phyloP scores from a whole-genome alignment of 345 rosid genomes.

The Citrus hindsii region DNA sequence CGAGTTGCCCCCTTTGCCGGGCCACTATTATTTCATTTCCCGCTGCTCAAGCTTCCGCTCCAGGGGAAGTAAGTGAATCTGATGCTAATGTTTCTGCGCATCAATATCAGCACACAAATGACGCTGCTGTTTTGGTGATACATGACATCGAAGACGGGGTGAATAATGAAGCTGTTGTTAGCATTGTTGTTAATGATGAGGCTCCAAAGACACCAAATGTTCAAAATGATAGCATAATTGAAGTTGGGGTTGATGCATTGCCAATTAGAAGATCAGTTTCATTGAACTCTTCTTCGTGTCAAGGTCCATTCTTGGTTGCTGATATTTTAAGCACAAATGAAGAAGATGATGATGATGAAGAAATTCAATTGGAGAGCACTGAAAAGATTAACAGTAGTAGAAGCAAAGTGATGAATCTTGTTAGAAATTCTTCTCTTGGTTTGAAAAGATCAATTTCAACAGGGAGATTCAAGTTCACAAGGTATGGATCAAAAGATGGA shows the following conservation, averaged over 20 bases:
- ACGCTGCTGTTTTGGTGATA: conserved; percentile 33
- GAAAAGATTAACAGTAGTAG: conserved; percentile 1
- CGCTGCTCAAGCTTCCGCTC: not conserved
- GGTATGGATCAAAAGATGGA: conserved; percentile 33
- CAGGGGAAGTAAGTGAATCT: conserved; percentile 2
- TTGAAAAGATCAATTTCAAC: conserved; percentile 59
- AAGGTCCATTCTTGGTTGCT: conserved; percentile 33
- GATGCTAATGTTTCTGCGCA: not conserved
- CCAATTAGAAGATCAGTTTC: conserved; percentile 58
- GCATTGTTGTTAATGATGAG: conserved; percentile 1
- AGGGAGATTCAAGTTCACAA: conserved; percentile 48
- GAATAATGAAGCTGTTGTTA: conserved; percentile 19
- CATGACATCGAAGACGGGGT: conserved; percentile 34
- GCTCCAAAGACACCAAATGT: conserved; percentile 13
- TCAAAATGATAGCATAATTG: not conserved
- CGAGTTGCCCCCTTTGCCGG: conserved; percentile 90
- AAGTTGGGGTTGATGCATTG: conserved; percentile 19
- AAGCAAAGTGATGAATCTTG: conserved; percentile 21
- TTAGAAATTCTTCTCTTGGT: conserved; percentile 28
- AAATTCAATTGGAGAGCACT: conserved; percentile 7
- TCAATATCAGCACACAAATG: conserved; percentile 24
- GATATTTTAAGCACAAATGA: conserved; percentile 35
- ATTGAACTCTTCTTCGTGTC: conserved; percentile 29
- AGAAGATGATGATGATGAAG: conserved; percentile 24
- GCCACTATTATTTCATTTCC: conserved; percentile 28